phyloP scores from a whole-genome alignment of 495 filamentous ascomycete genomes.

The Hypoxylon perforatum region DNA sequence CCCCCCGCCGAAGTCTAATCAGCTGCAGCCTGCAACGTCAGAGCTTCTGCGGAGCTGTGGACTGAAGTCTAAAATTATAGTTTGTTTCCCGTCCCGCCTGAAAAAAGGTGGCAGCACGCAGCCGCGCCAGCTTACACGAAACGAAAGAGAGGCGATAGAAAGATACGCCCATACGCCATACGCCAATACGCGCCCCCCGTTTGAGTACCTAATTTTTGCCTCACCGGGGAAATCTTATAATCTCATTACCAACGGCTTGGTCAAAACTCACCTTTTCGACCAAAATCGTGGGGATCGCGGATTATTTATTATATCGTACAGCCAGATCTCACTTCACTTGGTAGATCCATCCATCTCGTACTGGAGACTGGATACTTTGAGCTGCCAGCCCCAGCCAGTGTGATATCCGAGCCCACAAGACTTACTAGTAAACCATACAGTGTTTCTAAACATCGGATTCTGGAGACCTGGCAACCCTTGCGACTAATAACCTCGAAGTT shows the following conservation, averaged over 20 bases:
- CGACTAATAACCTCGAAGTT: background rate
- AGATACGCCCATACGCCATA: too few relatives aligned
- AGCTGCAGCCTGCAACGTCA: background rate
- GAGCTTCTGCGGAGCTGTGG: background rate
- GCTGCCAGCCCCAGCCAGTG: constrained; percentile 14
- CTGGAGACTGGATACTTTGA: constrained; percentile 11
- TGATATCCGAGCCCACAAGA: constrained; percentile 13
- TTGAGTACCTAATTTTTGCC: constrained; percentile 19
- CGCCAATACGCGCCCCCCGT: constrained; percentile 11
- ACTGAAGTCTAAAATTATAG: background rate
- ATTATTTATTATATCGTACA: constrained; percentile 21
- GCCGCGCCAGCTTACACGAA: constrained; percentile 6
- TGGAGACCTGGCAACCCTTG: background rate
- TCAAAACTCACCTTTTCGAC: constrained; percentile 29
- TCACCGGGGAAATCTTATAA: background rate
- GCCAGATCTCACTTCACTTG: background rate
- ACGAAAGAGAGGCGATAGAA: constrained; percentile 3
- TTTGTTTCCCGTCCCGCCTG: constrained; percentile 7
- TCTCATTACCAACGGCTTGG: constrained; percentile 27
- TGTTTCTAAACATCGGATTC: background rate
- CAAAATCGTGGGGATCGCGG: constrained; percentile 6
- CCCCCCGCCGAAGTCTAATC: background rate
- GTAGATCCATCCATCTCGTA: background rate
- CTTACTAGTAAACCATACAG: background rate
- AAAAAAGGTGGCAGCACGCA: constrained; percentile 21